phyloP scores from a whole-genome alignment of 1,139 yeast species.

The Zygoascus hellenicus region DNA sequence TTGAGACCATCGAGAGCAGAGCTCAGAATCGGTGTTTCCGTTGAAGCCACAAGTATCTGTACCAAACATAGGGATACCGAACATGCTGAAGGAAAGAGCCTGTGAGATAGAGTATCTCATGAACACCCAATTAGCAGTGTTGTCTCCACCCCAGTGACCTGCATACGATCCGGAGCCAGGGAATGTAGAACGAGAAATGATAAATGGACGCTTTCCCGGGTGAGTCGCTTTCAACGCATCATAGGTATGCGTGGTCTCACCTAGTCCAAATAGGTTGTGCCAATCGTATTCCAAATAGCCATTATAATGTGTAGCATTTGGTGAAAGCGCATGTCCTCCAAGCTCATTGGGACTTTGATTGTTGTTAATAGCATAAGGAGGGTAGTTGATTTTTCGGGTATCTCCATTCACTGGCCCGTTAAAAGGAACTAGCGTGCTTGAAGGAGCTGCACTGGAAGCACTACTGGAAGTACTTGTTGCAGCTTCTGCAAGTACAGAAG shows the following conservation, averaged over 20 bases:
- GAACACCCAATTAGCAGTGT: constrained; percentile 18
- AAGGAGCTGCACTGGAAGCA: neutral
- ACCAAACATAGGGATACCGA: constrained; percentile 22
- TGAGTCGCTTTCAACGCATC: constrained; percentile 10
- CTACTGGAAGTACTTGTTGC: constrained; percentile 26
- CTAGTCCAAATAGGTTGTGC: constrained; percentile 20
- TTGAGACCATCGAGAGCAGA: constrained; percentile 21
- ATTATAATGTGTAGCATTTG: constrained; percentile 19
- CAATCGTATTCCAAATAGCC: constrained; percentile 34
- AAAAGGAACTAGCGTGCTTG: neutral
- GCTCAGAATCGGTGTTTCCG: constrained; percentile 17
- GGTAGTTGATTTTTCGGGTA: constrained; percentile 26
- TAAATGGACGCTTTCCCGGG: constrained; percentile 20
- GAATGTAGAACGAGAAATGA: constrained; percentile 20
- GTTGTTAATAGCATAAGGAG: constrained; percentile 33
- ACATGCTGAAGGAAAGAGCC: constrained; percentile 17
- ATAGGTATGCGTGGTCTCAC: constrained; percentile 15
- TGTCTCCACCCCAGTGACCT: constrained; percentile 24
- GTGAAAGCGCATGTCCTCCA: constrained; percentile 10
- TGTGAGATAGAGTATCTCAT: constrained; percentile 16
- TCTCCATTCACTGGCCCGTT: constrained; percentile 20
- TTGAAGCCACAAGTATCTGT: constrained; percentile 21
- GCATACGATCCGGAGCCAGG: constrained; percentile 20
- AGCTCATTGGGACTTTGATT: constrained; percentile 9
- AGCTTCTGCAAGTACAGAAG: neutral